These are phyloP conservation scores for Penicillium sp. DNA, from an alignment of 2,329 filamentous ascomycete genomes.

Conservation along the genomic window DNA sequence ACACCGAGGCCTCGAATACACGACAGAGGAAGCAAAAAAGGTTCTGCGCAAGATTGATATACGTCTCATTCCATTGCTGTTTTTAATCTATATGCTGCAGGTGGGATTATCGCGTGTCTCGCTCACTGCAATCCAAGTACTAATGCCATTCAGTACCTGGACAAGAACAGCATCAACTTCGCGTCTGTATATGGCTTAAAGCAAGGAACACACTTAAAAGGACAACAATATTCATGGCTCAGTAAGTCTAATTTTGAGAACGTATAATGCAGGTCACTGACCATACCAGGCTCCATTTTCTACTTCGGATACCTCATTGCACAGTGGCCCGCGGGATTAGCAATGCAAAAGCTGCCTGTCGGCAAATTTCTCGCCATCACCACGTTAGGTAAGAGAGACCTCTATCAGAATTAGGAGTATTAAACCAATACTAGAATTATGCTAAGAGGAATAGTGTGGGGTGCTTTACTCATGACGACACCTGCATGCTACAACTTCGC, in stretches of 20 bases:
- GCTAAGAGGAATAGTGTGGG: constrained; percentile 35
- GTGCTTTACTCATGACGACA: constrained; percentile 44
- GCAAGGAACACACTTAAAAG: constrained; percentile 22
- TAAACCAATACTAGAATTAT: neutral
- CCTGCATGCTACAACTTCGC: constrained; percentile 45
- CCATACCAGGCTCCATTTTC: constrained; percentile 42
- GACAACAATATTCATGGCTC: constrained; percentile 28
- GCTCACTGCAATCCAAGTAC: neutral
- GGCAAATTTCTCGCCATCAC: constrained; percentile 45
- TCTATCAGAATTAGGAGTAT: rapidly evolving
- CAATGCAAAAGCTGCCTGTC: constrained; percentile 46
- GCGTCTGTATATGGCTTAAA: constrained; percentile 32
- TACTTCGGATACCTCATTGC: constrained; percentile 50
- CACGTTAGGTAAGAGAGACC: constrained; percentile 28
- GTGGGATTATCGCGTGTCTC: constrained; percentile 35
- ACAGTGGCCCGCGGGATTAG: constrained; percentile 45
- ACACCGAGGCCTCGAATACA: constrained; percentile 19
- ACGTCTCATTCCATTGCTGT: constrained; percentile 55
- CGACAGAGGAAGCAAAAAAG: constrained; percentile 20
- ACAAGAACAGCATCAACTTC: constrained; percentile 54
- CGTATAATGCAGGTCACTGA: neutral
- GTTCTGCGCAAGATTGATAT: constrained; percentile 57
- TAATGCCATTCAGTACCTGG: constrained; percentile 37
- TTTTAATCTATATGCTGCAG: constrained; percentile 58
- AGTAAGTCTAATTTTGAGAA: constrained; percentile 5